Percentiles rank a stretch among this genome's conserved stretches.
Conservation (phyloP, 2,329 filamentous ascomycete species). For the Ophiostoma sp. region DNA sequence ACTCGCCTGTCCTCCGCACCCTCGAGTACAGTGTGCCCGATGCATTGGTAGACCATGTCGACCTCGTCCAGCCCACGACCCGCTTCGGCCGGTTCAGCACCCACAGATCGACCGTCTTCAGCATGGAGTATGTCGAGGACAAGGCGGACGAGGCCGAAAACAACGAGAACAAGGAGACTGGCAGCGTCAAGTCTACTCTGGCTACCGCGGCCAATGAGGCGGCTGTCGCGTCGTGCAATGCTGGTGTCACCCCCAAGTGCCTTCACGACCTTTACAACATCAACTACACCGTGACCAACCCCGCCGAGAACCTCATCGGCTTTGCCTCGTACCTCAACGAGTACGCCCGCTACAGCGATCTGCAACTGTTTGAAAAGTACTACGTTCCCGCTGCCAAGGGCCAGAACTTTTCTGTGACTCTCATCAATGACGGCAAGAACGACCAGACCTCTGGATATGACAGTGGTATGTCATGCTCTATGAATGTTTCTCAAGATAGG, state of each 20-base stretch:
- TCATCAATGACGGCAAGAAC: slow-evolving; percentile 57
- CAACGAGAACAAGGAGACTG: slow-evolving; percentile 29
- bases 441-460: slow-evolving; percentile 45
- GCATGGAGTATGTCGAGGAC: slow-evolving; percentile 35
- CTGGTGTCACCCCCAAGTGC: slow-evolving; percentile 50
- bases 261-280: slow-evolving; percentile 52
- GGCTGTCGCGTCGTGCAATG: slow-evolving; percentile 35
- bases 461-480: slow-evolving; percentile 27
- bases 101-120: slow-evolving; percentile 44
- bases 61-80: slow-evolving; percentile 66
- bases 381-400: slow-evolving; percentile 54
- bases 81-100: slow-evolving; percentile 55
- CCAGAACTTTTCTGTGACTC: slow-evolving; percentile 55
- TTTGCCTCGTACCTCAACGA: slow-evolving; percentile 49
- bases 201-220: not conserved
- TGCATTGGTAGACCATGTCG: slow-evolving; percentile 54
- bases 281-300: slow-evolving; percentile 39
- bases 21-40: slow-evolving; percentile 62
- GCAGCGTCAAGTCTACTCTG: slow-evolving; percentile 5
- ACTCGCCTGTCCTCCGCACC: slow-evolving; percentile 50
- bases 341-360: slow-evolving; percentile 51
- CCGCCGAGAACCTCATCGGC: slow-evolving; percentile 38
- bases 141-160: slow-evolving; percentile 24
- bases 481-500: not conserved
- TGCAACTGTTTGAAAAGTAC: slow-evolving; percentile 50